These are phyloP conservation scores for Erysimum pusillum DNA, from an alignment of 441 rosid genomes.

Conservation along the genomic window DNA sequence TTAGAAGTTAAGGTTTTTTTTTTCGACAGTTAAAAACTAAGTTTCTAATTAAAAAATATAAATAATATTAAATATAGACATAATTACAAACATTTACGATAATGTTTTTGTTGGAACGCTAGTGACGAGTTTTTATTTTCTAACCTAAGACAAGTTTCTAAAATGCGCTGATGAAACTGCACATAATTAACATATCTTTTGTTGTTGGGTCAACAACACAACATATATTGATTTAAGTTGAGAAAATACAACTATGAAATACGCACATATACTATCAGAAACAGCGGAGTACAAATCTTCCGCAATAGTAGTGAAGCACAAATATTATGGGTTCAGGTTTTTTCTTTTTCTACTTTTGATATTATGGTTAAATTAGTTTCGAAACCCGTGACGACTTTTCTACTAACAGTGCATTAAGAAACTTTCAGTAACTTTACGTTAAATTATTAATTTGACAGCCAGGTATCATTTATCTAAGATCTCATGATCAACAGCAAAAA, in stretches of 20 bases:
- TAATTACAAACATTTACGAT: conserved; percentile 1
- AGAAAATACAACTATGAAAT: neutral
- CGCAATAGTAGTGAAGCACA: neutral
- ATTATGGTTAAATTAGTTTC: neutral
- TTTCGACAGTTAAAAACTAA: too few relatives aligned
- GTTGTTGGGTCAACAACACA: neutral
- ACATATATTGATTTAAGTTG: neutral
- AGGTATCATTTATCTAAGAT: conserved; percentile 24
- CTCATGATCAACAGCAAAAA: neutral
- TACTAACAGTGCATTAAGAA: neutral
- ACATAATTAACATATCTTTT: neutral
- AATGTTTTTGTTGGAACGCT: neutral
- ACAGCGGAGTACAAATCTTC: neutral
- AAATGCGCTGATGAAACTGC: neutral
- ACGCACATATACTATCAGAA: neutral
- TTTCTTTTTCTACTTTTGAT: neutral
- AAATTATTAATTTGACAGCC: conserved; percentile 3
- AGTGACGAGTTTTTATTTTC: neutral
- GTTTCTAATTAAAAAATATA: too few relatives aligned
- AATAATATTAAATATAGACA: neutral
- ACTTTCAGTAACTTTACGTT: conserved; percentile 6
- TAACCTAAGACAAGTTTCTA: conserved; percentile 1
- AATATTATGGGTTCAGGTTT: neutral
- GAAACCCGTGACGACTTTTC: neutral
- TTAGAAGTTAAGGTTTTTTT: too few relatives aligned